Evolutionary conservation across 768 basidiomycete genomes (phyloP), one percentile per base, ranked within the genome.

Genomic region (Termitomyces sp.): DNA sequence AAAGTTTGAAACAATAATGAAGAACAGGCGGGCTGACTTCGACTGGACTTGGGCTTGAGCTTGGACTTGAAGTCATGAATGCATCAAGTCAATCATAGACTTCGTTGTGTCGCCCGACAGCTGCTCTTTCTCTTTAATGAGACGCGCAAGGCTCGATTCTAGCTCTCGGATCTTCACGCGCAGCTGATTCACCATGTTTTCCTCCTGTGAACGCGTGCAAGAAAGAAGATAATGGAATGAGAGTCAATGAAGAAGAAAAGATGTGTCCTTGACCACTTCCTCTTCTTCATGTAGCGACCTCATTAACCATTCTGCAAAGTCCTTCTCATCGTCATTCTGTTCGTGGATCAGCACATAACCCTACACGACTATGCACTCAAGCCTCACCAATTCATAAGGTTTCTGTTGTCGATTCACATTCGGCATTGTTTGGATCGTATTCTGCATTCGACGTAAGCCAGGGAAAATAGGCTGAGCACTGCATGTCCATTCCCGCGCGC

Each of bases 81-180:
- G 70, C 59, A 48, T 69, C 72, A 52, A 78, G 58, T 77, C 73
- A 16, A 81, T 72, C 61, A 81, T 75, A 1, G 78, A 72, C 44
- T 70, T 73, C 7, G 61, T 57, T 13, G 66, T 62, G 3, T 59
- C 60, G 0, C 66, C 69, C 16, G 59, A 58, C 34, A 72, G 69
- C 16, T 61, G 63, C 42, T 67, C 72, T 52, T 71, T 72, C 55
- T 76, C 75, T 54, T 73, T 73, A 57, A 84, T 70, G 39, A 75
- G 66, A 54, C 76, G 77, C 0, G 82, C 80, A 13, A 84, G 68
- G 33, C 70, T 72, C 11, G 68, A 74, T 65, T 85, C 82, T 13
- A 86, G 68, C 16, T 76, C 75, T 5, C 64, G 63, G 45, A 84
- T 76, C 60, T 78, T 77, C 46, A 69, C 70, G 58, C 80, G 76